These are phyloP conservation scores for Thozetella sp. DNA, from an alignment of 495 filamentous ascomycete genomes.

Conservation along the genomic window DNA sequence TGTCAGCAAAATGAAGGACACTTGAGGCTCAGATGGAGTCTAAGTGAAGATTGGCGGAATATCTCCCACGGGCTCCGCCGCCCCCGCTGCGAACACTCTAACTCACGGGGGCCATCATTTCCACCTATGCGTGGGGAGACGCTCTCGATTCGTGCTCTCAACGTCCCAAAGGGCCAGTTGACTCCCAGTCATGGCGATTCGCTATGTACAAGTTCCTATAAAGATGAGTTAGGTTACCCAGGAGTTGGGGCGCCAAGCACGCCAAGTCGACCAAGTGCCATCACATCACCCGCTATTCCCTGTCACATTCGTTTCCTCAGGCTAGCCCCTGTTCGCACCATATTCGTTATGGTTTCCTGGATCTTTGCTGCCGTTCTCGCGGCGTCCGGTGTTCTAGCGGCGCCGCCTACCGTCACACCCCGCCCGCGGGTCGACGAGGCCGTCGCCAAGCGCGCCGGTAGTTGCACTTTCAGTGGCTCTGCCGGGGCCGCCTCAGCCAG, in stretches of 20 bases:
- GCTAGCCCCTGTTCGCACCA: background rate
- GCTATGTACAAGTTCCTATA: too few species aligned
- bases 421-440: slow-evolving; percentile 17
- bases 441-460: slow-evolving; percentile 30
- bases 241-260: background rate
- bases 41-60: background rate
- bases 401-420: slow-evolving; percentile 13
- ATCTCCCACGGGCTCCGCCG: background rate
- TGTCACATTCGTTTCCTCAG: background rate
- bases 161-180: too few species aligned
- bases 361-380: background rate
- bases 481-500: slow-evolving; percentile 33
- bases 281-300: too few species aligned
- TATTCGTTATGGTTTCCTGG: background rate
- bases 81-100: background rate
- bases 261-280: background rate
- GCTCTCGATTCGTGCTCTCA: too few species aligned
- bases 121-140: too few species aligned
- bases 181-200: background rate
- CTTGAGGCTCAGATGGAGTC: background rate
- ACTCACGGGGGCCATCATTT: background rate
- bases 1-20: background rate
- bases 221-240: background rate
- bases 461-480: slow-evolving; percentile 53
- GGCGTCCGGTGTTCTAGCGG: background rate